Evolutionary conservation across 1,284 basidiomycete genomes (phyloP).

Genomic region (Cryptococcus amylolentus): DNA sequence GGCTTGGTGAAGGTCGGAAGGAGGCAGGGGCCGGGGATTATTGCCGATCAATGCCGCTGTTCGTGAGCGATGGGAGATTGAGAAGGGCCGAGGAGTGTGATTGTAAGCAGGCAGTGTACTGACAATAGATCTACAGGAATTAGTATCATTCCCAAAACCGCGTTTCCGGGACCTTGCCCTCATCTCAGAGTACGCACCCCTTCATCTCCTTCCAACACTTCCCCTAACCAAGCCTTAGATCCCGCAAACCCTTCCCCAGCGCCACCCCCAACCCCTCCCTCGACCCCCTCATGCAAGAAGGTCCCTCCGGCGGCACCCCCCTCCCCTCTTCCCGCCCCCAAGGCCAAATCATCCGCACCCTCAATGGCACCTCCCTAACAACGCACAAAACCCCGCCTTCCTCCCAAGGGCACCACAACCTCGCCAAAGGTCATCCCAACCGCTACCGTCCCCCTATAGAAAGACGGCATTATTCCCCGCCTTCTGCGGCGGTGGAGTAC

Average conservation of each 20-base stretch:
- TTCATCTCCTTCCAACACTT: not conserved
- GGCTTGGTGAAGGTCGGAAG: not conserved
- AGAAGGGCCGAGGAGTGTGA: not conserved
- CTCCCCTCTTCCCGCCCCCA: not conserved
- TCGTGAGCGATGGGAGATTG: not conserved
- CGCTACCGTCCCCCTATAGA: conserved; percentile 47
- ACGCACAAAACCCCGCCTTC: too few relatives aligned
- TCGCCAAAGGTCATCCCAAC: conserved; percentile 11
- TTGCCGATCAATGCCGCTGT: not conserved
- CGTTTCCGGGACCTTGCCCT: conserved; percentile 62
- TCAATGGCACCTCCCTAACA: conserved; percentile 1
- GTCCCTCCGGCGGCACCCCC: conserved; percentile 16
- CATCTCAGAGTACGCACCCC: conserved; percentile 37
- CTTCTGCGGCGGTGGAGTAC: conserved; percentile 64
- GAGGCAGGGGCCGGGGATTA: not conserved
- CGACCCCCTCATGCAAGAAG: conserved; percentile 45
- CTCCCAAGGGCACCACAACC: conserved; percentile 1
- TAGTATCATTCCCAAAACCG: conserved; percentile 76
- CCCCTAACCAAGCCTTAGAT: not conserved
- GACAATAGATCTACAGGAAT: conserved; percentile 60
- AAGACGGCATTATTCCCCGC: conserved; percentile 69
- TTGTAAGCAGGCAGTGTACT: too few relatives aligned
- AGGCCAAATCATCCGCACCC: not conserved
- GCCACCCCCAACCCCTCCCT: conserved; percentile 49
- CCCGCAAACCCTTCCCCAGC: conserved; percentile 22